These are phyloP conservation scores for Uronychia setigera DNA, from an alignment of 73 alveolate species.

Conservation along the genomic window DNA sequence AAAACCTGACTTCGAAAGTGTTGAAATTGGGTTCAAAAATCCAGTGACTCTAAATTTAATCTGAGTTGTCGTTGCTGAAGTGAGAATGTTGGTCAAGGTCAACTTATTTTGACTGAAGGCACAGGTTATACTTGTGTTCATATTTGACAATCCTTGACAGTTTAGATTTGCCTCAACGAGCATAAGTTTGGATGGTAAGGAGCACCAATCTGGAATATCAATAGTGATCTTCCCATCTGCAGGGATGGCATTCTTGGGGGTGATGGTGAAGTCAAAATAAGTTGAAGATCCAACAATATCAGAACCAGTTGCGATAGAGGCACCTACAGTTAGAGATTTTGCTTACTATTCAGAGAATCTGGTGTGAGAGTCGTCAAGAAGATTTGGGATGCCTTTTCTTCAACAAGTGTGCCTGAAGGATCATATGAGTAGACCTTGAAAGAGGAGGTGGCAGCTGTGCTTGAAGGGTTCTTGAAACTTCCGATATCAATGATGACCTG, in stretches of 20 bases:
- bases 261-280: background rate
- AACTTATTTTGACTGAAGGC: background rate
- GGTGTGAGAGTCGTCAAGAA: background rate
- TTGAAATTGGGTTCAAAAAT: background rate
- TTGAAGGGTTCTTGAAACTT: background rate
- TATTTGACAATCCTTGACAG: background rate
- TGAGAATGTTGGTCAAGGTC: background rate
- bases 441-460: background rate
- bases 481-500: background rate
- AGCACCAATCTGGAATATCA: background rate
- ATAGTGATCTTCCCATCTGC: background rate
- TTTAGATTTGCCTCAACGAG: background rate
- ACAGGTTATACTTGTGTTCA: background rate
- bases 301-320: background rate
- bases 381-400: background rate
- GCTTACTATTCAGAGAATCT: background rate
- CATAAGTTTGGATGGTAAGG: background rate
- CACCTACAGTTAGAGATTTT: background rate
- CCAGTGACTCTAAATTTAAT: background rate
- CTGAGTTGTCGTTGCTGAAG: background rate
- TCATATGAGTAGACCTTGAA: background rate
- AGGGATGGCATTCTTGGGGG: background rate
- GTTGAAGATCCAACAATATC: background rate
- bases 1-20: background rate
- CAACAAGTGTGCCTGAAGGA: background rate